phyloP scores from a whole-genome alignment of 495 filamentous ascomycete species.

The Aspergillus heteromorphus region DNA sequence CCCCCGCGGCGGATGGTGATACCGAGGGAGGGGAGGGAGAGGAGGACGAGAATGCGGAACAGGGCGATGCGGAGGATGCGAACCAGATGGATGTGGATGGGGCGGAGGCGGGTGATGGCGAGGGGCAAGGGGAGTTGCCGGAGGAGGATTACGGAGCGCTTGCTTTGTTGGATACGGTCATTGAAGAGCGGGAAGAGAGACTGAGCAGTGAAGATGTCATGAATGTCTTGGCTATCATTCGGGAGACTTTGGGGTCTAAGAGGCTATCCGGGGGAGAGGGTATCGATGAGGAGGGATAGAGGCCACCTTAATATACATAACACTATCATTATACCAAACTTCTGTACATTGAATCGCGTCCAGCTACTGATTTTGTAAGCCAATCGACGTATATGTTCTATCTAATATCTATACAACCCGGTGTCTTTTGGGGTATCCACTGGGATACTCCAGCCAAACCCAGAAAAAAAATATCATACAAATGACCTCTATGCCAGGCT shows the following conservation, averaged over 20 bases:
- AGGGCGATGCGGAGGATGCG: slow-evolving; percentile 15
- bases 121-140: slow-evolving; percentile 16
- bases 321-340: background rate
- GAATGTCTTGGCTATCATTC: slow-evolving; percentile 31
- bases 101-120: slow-evolving; percentile 13
- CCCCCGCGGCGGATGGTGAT: slow-evolving; percentile 2
- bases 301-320: background rate
- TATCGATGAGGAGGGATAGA: background rate
- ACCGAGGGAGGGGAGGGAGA: slow-evolving; percentile 6
- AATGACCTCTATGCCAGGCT: background rate
- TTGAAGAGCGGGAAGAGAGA: slow-evolving; percentile 41
- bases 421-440: background rate
- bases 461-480: background rate
- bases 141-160: slow-evolving; percentile 35
- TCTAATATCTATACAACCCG: slow-evolving; percentile 4
- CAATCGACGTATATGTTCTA: background rate
- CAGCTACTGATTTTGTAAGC: background rate
- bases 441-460: background rate
- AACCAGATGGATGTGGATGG: slow-evolving; percentile 9
- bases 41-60: slow-evolving; percentile 13
- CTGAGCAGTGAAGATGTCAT: slow-evolving; percentile 33
- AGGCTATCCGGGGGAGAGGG: background rate
- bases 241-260: slow-evolving; percentile 24
- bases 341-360: background rate
- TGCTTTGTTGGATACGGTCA: slow-evolving; percentile 37